These are phyloP conservation scores for Backusella luteola DNA, from an alignment of 192 early-diverging fungal genomes.

Conservation along the genomic window DNA sequence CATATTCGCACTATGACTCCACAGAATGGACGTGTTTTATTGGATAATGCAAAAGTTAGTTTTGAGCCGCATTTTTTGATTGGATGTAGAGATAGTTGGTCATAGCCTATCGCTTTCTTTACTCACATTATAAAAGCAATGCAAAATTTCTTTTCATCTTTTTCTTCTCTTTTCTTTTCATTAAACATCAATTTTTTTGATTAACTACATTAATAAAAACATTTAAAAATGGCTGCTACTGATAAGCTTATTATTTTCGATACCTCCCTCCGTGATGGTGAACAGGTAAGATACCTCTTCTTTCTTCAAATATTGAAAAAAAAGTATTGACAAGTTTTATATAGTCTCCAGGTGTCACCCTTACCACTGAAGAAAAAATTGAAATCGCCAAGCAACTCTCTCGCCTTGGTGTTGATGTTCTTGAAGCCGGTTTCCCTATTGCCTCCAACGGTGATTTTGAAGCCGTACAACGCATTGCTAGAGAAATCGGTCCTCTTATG, in stretches of 20 bases:
- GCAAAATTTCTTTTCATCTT: not conserved
- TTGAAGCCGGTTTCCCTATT: constrained; percentile 96
- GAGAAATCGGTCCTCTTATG: constrained; percentile 84
- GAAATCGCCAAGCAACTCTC: constrained; percentile 93
- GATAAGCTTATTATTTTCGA: constrained; percentile 93
- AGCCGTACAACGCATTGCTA: constrained; percentile 90
- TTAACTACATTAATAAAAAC: constrained; percentile 3
- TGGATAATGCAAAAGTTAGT: not conserved
- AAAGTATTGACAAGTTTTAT: not conserved
- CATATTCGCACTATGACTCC: not conserved
- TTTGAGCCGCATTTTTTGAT: not conserved
- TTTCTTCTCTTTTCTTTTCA: not conserved
- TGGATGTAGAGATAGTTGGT: constrained; percentile 3
- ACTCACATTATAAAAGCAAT: not conserved
- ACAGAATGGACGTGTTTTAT: not conserved
- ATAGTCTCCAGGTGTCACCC: constrained; percentile 94
- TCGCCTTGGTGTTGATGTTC: constrained; percentile 90
- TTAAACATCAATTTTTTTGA: not conserved
- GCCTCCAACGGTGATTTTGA: constrained; percentile 95
- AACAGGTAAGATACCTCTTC: constrained; percentile 61
- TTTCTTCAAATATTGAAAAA: not conserved
- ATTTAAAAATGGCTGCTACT: not conserved
- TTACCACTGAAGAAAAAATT: constrained; percentile 91
- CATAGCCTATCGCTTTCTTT: constrained; percentile 4
- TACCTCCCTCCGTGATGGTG: constrained; percentile 95